Base-by-base conservation (phyloP, 1,139 yeast genomes). In the Suhomyces ambrosiae region DNA sequence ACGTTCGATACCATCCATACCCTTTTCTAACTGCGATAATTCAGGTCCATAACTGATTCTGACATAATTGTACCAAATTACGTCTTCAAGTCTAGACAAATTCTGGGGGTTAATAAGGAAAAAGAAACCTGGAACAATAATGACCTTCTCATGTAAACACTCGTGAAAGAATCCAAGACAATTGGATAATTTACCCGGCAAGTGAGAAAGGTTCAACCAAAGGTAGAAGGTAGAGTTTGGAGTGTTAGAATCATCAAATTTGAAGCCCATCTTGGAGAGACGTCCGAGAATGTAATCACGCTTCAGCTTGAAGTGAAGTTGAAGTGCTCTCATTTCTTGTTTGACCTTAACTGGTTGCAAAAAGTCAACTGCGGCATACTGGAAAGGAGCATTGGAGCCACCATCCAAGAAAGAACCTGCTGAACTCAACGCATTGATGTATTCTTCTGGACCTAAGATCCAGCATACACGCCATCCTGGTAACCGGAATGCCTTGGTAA, bases 401-500 rank as follows among this genome's bases (percentile, higher is more conserved):
- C 86, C 86, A 47, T 80, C 86, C 46, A 80, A 62, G 48, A 67
- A 80, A 1, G 85, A 79, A 0, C 86, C 86, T 2, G 84, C 82
- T 30, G 82, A 75, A 36, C 80, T 70, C 47, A 80, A 66, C 3
- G 82, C 79, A 38, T 64, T 66, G 48, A 80, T 76, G 52, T 80
- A 80, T 37, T 76, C 79, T 53, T 79, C 82, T 11, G 86, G 86
- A 0, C 86, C 86, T 42, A 80, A 62, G 41, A 80, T 67, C 86
- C 86, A 80, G 50, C 85, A 79, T 12, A 77, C 76, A 60, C 86
- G 70, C 85, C 85, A 80, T 2, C 86, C 86, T 3, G 86, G 86
- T 37, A 80, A 66, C 46, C 86, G 68, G 60, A 80, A 80, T 1
- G 82, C 80, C 58, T 80, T 80, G 35, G 86, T 80, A 32, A 80